Percentiles rank a stretch among this genome's conserved stretches.
phyloP scores from a whole-genome alignment of 768 basidiomycete genomes.

The Hemileccinum impolitum region DNA sequence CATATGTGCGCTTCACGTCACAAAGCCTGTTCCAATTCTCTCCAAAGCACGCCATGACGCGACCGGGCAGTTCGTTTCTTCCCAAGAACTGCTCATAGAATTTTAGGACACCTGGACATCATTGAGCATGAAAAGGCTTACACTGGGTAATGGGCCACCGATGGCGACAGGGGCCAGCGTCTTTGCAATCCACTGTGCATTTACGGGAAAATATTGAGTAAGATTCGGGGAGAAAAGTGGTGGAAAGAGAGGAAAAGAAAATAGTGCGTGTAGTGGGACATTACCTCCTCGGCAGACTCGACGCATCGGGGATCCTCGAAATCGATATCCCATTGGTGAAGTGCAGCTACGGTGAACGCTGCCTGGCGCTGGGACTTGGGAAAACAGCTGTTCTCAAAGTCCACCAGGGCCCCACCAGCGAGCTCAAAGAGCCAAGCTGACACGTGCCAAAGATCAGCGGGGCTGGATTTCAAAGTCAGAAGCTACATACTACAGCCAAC shows the following conservation, averaged over 20 bases:
- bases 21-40: slow-evolving; percentile 69
- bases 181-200: slow-evolving; percentile 68
- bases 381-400: slow-evolving; percentile 70
- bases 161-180: slow-evolving; percentile 68
- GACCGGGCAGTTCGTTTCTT: slow-evolving; percentile 59
- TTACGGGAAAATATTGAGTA: slow-evolving; percentile 10
- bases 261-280: slow-evolving; percentile 6
- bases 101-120: slow-evolving; percentile 15
- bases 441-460: slow-evolving; percentile 1
- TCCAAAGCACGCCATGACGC: slow-evolving; percentile 67
- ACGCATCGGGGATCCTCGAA: slow-evolving; percentile 79
- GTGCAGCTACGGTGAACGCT: slow-evolving; percentile 79
- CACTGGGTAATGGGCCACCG: slow-evolving; percentile 84
- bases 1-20: slow-evolving; percentile 71
- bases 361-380: slow-evolving; percentile 79
- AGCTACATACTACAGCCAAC: slow-evolving; percentile 81
- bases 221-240: not conserved
- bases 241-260: not conserved
- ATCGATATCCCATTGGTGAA: slow-evolving; percentile 91
- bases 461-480: not conserved
- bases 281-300: slow-evolving; percentile 75
- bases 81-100: slow-evolving; percentile 62
- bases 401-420: slow-evolving; percentile 74
- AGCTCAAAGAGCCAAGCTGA: slow-evolving; percentile 92
- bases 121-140: slow-evolving; percentile 40